phyloP scores from a whole-genome alignment of 1,284 basidiomycete species.

The Entoloma clypeatum region DNA sequence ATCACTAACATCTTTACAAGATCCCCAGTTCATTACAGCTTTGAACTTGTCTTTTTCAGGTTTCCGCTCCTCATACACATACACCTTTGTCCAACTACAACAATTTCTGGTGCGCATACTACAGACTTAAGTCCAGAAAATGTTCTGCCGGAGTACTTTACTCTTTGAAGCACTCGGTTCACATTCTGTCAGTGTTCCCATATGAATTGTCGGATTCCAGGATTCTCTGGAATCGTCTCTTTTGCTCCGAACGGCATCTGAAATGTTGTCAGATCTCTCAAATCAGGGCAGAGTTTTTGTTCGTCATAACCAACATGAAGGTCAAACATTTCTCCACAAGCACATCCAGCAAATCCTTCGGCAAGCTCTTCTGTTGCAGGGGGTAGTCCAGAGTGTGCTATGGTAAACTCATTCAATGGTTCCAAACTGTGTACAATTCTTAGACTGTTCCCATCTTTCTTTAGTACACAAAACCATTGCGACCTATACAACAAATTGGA shows the following conservation, averaged over 20 bases:
- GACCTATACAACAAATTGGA: conserved; percentile 32
- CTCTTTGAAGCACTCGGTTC: conserved; percentile 10
- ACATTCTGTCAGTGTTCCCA: conserved; percentile 22
- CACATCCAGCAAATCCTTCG: conserved; percentile 17
- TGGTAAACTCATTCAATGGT: conserved; percentile 26
- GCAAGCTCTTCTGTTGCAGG: conserved; percentile 13
- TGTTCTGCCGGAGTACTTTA: conserved; percentile 22
- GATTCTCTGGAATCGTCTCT: conserved; percentile 21
- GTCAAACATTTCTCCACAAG: conserved; percentile 3
- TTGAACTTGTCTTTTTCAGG: conserved; percentile 22
- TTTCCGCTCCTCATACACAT: conserved; percentile 22
- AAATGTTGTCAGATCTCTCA: conserved; percentile 23
- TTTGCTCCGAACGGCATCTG: conserved; percentile 16
- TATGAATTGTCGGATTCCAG: conserved; percentile 21
- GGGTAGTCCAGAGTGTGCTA: conserved; percentile 16
- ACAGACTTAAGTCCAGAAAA: conserved; percentile 26
- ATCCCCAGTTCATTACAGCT: conserved; percentile 24
- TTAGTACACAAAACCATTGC: conserved; percentile 13
- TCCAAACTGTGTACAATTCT: conserved; percentile 25
- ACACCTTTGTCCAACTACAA: conserved; percentile 27
- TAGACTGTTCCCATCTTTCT: conserved; percentile 21
- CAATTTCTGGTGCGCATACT: conserved; percentile 17
- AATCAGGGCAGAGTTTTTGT: conserved; percentile 3
- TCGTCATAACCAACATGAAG: conserved; percentile 7
- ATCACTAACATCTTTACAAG: conserved; percentile 21